phyloP scores from a whole-genome alignment of 2,329 filamentous ascomycete genomes.

The Ramichloridium luteum region DNA sequence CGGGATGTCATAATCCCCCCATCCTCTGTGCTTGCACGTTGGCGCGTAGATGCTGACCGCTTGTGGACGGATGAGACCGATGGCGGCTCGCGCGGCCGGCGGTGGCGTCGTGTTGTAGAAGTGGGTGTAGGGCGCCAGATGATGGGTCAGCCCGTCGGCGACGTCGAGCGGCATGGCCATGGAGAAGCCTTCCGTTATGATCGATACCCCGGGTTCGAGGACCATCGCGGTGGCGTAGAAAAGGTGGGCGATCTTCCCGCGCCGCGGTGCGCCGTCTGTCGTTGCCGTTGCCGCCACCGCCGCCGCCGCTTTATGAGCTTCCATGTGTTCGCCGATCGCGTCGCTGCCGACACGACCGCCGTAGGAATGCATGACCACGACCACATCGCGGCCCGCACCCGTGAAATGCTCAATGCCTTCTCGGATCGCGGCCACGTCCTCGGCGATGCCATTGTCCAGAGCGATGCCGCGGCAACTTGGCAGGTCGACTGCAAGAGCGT shows the following conservation, averaged over 20 bases:
- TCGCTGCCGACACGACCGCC: slow-evolving; percentile 21
- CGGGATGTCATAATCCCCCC: slow-evolving; percentile 8
- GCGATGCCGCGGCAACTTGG: slow-evolving; percentile 3
- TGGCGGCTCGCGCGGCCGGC: slow-evolving; percentile 3
- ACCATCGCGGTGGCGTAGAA: slow-evolving; percentile 8
- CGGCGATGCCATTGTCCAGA: slow-evolving; percentile 2
- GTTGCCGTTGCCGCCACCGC: too few species aligned
- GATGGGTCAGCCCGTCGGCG: slow-evolving; percentile 4
- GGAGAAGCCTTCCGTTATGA: slow-evolving; percentile 1
- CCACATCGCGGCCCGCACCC: slow-evolving; percentile 15
- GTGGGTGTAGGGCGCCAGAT: slow-evolving; percentile 5
- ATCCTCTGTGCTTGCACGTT: slow-evolving; percentile 6
- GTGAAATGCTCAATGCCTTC: slow-evolving; percentile 11
- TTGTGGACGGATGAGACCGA: slow-evolving; percentile 3
- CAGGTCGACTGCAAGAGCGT: slow-evolving; percentile 4
- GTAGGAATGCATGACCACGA: slow-evolving; percentile 23
- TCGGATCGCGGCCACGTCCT: slow-evolving; percentile 5
- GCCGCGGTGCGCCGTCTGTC: background rate
- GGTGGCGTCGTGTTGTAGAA: slow-evolving; percentile 6
- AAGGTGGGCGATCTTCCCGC: slow-evolving; percentile 6
- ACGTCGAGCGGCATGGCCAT: background rate
- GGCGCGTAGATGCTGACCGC: slow-evolving; percentile 2
- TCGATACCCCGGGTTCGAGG: slow-evolving; percentile 2
- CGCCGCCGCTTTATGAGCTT: slow-evolving; percentile 2
- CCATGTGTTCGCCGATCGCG: slow-evolving; percentile 11